Evolutionary conservation across 495 filamentous ascomycete species (phyloP).

Genomic region (Hyphodiscus hymeniophilus): DNA sequence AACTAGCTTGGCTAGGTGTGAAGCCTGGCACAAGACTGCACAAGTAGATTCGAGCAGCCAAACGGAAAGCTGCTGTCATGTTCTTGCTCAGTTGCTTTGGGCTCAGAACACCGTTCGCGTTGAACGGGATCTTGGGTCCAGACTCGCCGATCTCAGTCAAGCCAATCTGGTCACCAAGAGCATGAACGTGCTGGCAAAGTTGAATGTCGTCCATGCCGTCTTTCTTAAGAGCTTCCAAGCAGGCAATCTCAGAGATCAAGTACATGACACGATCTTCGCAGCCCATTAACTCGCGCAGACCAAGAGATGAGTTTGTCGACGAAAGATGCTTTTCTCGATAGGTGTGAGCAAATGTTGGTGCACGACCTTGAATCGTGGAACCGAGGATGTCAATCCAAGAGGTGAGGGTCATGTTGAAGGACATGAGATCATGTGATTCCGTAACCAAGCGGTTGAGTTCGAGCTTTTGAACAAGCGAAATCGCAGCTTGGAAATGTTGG

Average conservation of each 20-base stretch:
- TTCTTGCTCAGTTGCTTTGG: constrained; percentile 75
- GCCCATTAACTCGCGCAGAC: constrained; percentile 90
- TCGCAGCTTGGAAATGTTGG: constrained; percentile 89
- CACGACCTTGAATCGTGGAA: constrained; percentile 79
- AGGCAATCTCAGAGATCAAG: constrained; percentile 93
- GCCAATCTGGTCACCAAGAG: constrained; percentile 74
- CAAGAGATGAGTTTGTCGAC: constrained; percentile 53
- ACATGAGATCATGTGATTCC: constrained; percentile 53
- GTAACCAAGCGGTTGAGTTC: constrained; percentile 62
- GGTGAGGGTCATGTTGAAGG: constrained; percentile 92
- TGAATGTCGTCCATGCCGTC: constrained; percentile 75
- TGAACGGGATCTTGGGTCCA: constrained; percentile 45
- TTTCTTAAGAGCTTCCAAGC: constrained; percentile 79
- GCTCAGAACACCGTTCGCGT: constrained; percentile 63
- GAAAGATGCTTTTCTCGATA: constrained; percentile 87
- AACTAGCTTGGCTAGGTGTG: constrained; percentile 60
- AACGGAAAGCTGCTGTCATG: constrained; percentile 82
- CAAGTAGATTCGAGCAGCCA: constrained; percentile 90
- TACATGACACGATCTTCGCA: constrained; percentile 98
- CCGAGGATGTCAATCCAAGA: constrained; percentile 97
- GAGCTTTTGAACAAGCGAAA: constrained; percentile 72
- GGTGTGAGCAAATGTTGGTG: constrained; percentile 80
- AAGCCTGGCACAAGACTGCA: constrained; percentile 89
- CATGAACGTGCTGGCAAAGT: constrained; percentile 75
- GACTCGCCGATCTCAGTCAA: constrained; percentile 53